phyloP scores from a whole-genome alignment of 768 basidiomycete genomes.

The Exsudoporus frostii region DNA sequence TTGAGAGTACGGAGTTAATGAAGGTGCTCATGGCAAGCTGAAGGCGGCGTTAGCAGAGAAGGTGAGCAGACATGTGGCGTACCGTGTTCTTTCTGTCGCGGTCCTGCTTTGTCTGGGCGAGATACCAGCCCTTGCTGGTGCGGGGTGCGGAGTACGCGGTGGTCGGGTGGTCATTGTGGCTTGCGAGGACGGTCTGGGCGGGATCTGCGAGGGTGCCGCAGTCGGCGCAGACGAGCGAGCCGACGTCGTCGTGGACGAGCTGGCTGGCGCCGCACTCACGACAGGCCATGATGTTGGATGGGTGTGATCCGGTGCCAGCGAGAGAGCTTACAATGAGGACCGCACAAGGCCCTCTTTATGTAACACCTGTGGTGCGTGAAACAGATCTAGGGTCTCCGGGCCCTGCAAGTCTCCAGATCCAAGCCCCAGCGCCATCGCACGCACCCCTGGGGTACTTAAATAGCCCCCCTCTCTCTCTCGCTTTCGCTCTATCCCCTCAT shows the following conservation, averaged over 20 bases:
- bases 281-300: no score
- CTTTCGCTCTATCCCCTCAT: conserved; percentile 36
- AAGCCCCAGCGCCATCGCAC: not conserved
- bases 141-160: conserved; percentile 45
- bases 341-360: no score
- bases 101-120: conserved; percentile 63
- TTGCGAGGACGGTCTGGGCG: conserved; percentile 55
- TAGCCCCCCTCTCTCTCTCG: conserved; percentile 26
- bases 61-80: conserved; percentile 21
- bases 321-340: no score
- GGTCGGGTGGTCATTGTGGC: conserved; percentile 35
- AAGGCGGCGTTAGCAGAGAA: conserved; percentile 12
- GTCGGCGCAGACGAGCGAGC: conserved; percentile 60
- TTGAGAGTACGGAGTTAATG: conserved; percentile 57
- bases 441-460: conserved; percentile 28
- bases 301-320: no score
- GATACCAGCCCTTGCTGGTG: conserved; percentile 52
- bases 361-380: no score
- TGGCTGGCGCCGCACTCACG: conserved; percentile 51
- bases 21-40: conserved; percentile 64
- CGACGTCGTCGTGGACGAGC: conserved; percentile 54
- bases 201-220: conserved; percentile 73
- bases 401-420: not conserved
- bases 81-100: conserved; percentile 65
- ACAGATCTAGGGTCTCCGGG: no score